These are phyloP conservation scores for Pseudonitzschia multistriata DNA, from an alignment of 108 stramenopile genomes.

Conservation along the genomic window DNA sequence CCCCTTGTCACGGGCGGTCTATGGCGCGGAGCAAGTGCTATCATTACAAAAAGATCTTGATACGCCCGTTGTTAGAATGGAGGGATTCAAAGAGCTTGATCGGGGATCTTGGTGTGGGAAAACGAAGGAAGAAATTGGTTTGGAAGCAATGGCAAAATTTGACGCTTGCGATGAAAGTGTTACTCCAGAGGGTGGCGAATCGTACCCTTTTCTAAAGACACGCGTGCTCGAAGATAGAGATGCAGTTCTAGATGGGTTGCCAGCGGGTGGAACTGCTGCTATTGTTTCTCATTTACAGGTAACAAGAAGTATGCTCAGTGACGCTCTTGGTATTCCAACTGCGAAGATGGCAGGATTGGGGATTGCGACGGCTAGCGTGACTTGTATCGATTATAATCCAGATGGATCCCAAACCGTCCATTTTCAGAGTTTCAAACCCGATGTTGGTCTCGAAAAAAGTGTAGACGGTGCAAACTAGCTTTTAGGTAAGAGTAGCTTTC, in stretches of 20 bases:
- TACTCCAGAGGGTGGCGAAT: conserved; percentile 86
- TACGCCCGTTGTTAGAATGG: conserved; percentile 33
- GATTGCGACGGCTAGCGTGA: conserved; percentile 80
- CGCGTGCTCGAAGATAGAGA: conserved; percentile 68
- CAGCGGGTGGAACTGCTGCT: conserved; percentile 59
- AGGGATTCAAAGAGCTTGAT: conserved; percentile 80
- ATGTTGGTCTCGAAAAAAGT: conserved; percentile 61
- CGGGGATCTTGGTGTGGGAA: conserved; percentile 74
- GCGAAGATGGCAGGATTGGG: conserved; percentile 64
- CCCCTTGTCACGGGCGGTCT: conserved; percentile 76
- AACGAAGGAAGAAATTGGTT: conserved; percentile 77
- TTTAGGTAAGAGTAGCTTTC: too few species aligned
- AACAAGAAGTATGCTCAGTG: conserved; percentile 76
- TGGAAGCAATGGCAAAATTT: conserved; percentile 62
- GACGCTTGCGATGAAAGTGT: conserved; percentile 82
- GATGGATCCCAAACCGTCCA: conserved; percentile 61
- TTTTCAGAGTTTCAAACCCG: conserved; percentile 84
- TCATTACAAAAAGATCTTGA: conserved; percentile 15
- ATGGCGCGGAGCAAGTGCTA: conserved; percentile 70
- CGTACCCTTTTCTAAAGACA: conserved; percentile 60
- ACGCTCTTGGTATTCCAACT: conserved; percentile 70
- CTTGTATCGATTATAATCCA: conserved; percentile 77
- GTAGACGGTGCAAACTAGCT: conserved; percentile 78
- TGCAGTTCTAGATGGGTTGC: conserved; percentile 46
- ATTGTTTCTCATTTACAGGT: conserved; percentile 88